Evolutionary conservation across 2,329 filamentous ascomycete genomes (phyloP).

Genomic region (Xylaria sp.): DNA sequence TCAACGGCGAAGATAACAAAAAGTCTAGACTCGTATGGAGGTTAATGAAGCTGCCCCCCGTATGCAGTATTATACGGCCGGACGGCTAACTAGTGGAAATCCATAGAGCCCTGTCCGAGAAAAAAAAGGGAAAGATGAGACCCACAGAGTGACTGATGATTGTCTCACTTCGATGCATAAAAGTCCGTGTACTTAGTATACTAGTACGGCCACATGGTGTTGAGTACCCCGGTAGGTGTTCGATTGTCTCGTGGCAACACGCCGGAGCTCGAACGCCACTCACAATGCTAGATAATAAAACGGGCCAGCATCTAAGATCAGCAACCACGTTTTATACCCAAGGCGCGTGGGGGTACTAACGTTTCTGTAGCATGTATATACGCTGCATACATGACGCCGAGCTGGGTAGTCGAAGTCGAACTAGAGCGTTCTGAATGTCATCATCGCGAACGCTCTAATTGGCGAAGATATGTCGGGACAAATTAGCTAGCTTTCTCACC

Average conservation of each 20-base stretch:
- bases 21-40: constrained; percentile 8
- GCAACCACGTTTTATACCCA: not conserved
- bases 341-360: constrained; percentile 21
- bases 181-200: no score
- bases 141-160: not conserved
- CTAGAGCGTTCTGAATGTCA: not conserved
- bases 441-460: not conserved
- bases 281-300: not conserved
- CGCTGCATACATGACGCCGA: not conserved
- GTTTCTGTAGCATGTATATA: not conserved
- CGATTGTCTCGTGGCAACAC: constrained; percentile 9
- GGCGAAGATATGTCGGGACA: not conserved
- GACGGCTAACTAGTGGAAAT: no score
- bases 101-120: no score
- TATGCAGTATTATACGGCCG: no score
- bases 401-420: not conserved
- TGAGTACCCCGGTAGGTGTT: not conserved
- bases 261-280: constrained; percentile 13
- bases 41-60: not conserved
- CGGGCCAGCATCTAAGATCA: constrained; percentile 9
- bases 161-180: not conserved
- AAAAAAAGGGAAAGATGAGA: not conserved
- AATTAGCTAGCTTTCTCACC: not conserved
- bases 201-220: constrained; percentile 3
- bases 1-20: not conserved